Conservation (phyloP, 1,139 yeast genomes). For the Taiozyma sp. region DNA sequence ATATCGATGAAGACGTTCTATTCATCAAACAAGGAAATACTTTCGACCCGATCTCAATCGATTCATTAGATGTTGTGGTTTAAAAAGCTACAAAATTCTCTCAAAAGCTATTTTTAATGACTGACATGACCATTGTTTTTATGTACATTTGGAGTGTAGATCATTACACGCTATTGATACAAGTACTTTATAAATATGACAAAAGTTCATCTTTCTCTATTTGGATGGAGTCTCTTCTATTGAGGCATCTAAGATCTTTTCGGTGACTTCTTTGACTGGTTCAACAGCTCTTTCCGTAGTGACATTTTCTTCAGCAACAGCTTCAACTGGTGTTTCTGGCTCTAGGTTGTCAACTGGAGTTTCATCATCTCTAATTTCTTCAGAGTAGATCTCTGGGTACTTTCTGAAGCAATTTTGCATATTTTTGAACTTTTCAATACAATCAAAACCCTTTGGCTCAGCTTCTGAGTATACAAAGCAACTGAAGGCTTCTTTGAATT, state of each 20-base stretch:
- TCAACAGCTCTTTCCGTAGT: conserved; percentile 10
- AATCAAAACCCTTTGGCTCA: conserved; percentile 96
- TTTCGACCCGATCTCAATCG: conserved; percentile 29
- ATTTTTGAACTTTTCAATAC: conserved; percentile 83
- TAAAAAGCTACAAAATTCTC: not conserved
- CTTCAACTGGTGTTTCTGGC: conserved; percentile 23
- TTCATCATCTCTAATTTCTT: conserved; percentile 77
- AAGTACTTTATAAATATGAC: not conserved
- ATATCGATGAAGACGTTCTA: conserved; percentile 41
- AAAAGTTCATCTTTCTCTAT: not conserved
- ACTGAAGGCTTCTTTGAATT: conserved; percentile 92
- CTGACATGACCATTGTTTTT: not conserved
- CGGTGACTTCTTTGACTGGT: conserved; percentile 6
- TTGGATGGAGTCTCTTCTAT: conserved; percentile 1
- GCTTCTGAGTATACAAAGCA: conserved; percentile 93
- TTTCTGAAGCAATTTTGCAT: conserved; percentile 96
- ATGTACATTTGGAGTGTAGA: not conserved
- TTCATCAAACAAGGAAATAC: conserved; percentile 29
- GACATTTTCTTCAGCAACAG: conserved; percentile 7
- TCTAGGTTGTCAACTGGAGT: conserved; percentile 25
- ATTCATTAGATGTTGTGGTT: conserved; percentile 1
- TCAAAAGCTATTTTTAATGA: not conserved
- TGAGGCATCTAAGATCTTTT: conserved; percentile 4
- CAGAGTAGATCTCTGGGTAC: conserved; percentile 92
- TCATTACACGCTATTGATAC: not conserved